Percentiles rank a stretch among this genome's conserved stretches.
Evolutionary conservation across 176 grass and related monocot genomes (phyloP).

Genomic region (Elymus sibiricus): DNA sequence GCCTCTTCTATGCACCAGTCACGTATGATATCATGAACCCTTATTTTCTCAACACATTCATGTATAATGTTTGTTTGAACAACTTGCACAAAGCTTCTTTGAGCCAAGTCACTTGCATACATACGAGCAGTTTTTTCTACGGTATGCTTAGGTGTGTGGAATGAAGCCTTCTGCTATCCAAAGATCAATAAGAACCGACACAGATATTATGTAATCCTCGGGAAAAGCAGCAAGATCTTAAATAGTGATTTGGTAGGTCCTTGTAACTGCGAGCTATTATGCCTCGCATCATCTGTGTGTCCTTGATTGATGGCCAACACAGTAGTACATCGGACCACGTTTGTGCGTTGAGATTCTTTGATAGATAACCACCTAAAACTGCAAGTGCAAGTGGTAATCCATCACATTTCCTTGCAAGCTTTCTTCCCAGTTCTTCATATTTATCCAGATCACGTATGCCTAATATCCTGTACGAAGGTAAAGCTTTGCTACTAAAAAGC

Average conservation of each 20-base stretch:
- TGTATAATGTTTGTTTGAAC: fast-evolving
- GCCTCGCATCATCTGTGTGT: background rate
- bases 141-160: background rate
- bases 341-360: background rate
- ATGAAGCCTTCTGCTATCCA: background rate
- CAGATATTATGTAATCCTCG: background rate
- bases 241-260: background rate
- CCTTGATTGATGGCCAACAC: background rate
- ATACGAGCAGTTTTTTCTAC: background rate
- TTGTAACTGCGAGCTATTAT: background rate
- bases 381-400: background rate
- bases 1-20: background rate
- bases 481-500: background rate
- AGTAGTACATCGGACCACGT: background rate
- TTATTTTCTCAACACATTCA: background rate
- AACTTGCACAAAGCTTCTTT: background rate
- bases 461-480: background rate
- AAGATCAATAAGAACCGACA: background rate
- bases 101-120: background rate
- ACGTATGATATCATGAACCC: background rate
- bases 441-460: fast-evolving
- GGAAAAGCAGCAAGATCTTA: background rate
- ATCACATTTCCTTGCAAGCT: background rate
- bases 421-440: background rate
- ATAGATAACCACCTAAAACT: background rate